These are phyloP conservation scores for Cocos nucifera DNA, from an alignment of 176 grass and related monocot species.

Conservation along the genomic window DNA sequence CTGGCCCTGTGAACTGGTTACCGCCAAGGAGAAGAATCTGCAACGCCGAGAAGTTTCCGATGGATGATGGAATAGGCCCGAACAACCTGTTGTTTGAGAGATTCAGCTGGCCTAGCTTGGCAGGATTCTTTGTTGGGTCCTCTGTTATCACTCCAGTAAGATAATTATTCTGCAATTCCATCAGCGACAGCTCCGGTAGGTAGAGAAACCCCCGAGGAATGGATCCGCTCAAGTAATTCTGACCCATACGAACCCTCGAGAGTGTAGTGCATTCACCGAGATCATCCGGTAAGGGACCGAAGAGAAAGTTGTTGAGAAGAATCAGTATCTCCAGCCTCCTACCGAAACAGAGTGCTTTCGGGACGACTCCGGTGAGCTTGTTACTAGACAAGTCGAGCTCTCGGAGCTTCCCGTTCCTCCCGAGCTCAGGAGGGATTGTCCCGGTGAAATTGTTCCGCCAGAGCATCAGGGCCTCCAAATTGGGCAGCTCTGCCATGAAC, in stretches of 20 bases:
- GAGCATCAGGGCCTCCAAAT: slow-evolving; percentile 47
- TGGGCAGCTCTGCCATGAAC: slow-evolving; percentile 32
- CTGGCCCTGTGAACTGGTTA: slow-evolving; percentile 32
- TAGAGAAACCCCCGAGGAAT: slow-evolving; percentile 59
- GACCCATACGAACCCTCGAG: slow-evolving; percentile 46
- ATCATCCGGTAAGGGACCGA: slow-evolving; percentile 48
- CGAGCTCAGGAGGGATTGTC: slow-evolving; percentile 34
- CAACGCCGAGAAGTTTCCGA: slow-evolving; percentile 51
- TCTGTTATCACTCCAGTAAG: slow-evolving; percentile 38
- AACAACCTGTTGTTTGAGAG: slow-evolving; percentile 65
- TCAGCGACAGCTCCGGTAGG: slow-evolving; percentile 50
- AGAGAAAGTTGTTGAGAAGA: slow-evolving; percentile 67
- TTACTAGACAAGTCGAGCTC: slow-evolving; percentile 74
- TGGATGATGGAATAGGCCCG: slow-evolving; percentile 33
- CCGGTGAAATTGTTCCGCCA: slow-evolving; percentile 88
- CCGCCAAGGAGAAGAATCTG: slow-evolving; percentile 54
- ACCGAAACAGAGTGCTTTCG: slow-evolving; percentile 36
- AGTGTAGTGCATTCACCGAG: slow-evolving; percentile 48
- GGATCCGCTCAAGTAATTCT: slow-evolving; percentile 57
- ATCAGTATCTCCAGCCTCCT: slow-evolving; percentile 62
- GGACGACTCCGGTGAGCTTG: slow-evolving; percentile 54
- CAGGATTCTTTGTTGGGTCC: not conserved
- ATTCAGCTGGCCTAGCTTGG: slow-evolving; percentile 40
- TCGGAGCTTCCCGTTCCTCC: slow-evolving; percentile 28
- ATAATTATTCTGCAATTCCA: slow-evolving; percentile 72